Percentiles rank a stretch among this genome's conserved stretches.
These are phyloP conservation scores for Pichia sp. DNA, from an alignment of 1,139 yeast species.

Conservation along the genomic window DNA sequence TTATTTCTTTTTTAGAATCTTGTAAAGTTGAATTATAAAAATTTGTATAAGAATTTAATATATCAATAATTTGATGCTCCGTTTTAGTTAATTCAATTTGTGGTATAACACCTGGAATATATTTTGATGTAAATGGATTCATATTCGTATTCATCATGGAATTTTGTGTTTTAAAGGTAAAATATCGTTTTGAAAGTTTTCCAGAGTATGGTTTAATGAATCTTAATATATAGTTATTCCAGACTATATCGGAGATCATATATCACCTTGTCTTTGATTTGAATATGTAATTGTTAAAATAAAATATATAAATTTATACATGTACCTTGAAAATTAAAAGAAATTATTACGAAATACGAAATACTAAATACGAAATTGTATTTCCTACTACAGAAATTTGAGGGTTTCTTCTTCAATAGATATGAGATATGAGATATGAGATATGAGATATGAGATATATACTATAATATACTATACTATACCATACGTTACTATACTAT, in stretches of 20 bases:
- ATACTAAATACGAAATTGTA: not conserved
- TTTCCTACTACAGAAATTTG: not conserved
- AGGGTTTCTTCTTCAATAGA: too few relatives aligned
- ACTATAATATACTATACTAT: too few relatives aligned
- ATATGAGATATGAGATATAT: too few relatives aligned
- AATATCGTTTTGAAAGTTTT: not conserved
- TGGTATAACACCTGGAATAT: conserved; percentile 7
- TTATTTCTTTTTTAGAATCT: conserved; percentile 28
- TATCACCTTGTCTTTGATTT: too few relatives aligned
- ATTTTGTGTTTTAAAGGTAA: not conserved
- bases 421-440: too few relatives aligned
- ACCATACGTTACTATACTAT: conserved; percentile 34
- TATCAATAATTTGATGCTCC: conserved; percentile 24
- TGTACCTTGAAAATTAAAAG: too few relatives aligned
- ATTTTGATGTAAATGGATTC: conserved; percentile 1
- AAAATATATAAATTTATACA: too few relatives aligned
- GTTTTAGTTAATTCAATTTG: conserved; percentile 19
- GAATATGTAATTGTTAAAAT: too few relatives aligned
- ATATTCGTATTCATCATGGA: conserved; percentile 8
- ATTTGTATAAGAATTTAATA: conserved; percentile 25
- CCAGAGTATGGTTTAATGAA: too few relatives aligned
- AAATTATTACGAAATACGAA: too few relatives aligned
- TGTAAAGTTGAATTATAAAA: conserved; percentile 24
- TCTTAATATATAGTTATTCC: too few relatives aligned
- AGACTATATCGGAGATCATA: not conserved